Percentiles rank a stretch among this genome's conserved stretches.
These are phyloP conservation scores for Solanum tacnaense DNA, from an alignment of 257 asterid species.

Conservation along the genomic window DNA sequence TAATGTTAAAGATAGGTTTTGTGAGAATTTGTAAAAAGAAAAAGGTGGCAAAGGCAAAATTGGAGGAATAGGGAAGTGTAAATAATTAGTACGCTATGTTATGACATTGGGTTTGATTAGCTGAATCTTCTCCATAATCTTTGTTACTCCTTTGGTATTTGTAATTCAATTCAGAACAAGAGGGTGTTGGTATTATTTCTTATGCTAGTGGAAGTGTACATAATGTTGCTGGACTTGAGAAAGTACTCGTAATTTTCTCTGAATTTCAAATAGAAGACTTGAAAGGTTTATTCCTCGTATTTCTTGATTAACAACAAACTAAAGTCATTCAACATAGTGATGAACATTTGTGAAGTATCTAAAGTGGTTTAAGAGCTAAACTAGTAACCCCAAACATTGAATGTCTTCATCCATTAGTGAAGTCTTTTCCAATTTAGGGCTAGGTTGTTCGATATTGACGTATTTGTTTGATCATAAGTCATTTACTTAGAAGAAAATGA, in stretches of 20 bases:
- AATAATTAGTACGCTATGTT: not conserved
- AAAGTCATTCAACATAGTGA: not conserved
- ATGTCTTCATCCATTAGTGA: not conserved
- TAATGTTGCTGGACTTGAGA: not conserved
- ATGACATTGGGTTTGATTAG: not conserved
- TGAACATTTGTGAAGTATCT: not conserved
- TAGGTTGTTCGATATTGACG: not conserved
- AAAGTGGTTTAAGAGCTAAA: not conserved
- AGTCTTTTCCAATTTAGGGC: not conserved
- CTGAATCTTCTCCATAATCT: not conserved
- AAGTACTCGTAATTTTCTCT: not conserved
- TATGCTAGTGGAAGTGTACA: not conserved
- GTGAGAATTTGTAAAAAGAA: not conserved
- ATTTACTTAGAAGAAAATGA: not conserved
- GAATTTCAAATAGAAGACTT: not conserved
- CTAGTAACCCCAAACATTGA: not conserved
- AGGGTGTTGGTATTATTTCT: not conserved
- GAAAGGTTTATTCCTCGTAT: not conserved
- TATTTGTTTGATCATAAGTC: not conserved
- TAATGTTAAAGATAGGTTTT: not conserved
- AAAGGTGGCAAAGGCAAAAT: not conserved
- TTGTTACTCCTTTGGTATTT: not conserved
- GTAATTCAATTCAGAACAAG: not conserved
- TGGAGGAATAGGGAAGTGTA: not conserved
- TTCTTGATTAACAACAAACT: not conserved